phyloP scores from a whole-genome alignment of 139 green algal species.

The Picocystis salinarum region DNA sequence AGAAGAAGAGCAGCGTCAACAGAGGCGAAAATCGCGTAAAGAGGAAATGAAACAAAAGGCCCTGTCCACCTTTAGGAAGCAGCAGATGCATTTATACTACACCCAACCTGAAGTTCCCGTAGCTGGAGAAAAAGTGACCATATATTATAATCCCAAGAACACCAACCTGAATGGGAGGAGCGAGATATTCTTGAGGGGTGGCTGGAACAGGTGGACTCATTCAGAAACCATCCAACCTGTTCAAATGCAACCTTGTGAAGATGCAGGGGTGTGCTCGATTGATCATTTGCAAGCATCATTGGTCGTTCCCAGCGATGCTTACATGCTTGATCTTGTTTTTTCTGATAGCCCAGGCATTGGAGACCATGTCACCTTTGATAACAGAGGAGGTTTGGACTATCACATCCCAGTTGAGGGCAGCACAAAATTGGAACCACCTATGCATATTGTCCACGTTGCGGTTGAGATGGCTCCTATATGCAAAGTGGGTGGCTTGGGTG shows the following conservation, averaged over 20 bases:
- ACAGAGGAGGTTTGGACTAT: conserved; percentile 83
- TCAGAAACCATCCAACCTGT: neutral
- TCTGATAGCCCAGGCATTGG: conserved; percentile 34
- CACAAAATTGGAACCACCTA: conserved; percentile 17
- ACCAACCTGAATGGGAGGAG: conserved; percentile 55
- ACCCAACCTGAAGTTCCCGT: conserved; percentile 22
- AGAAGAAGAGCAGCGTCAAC: too few species aligned
- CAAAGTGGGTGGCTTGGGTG: conserved; percentile 88
- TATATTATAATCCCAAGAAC: conserved; percentile 86
- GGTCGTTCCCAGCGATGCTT: conserved; percentile 53
- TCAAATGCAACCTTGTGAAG: neutral
- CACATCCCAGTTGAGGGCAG: conserved; percentile 56
- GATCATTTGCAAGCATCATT: neutral
- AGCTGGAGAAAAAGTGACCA: conserved; percentile 25
- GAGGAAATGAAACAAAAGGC: too few species aligned
- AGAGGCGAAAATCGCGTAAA: too few species aligned
- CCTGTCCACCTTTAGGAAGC: too few species aligned
- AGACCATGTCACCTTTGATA: conserved; percentile 49
- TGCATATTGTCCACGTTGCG: conserved; percentile 77
- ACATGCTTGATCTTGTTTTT: conserved; percentile 77
- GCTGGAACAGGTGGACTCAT: conserved; percentile 60
- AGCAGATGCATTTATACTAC: conserved; percentile 22
- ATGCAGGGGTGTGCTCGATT: neutral
- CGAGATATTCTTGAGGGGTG: conserved; percentile 52
- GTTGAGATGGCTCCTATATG: conserved; percentile 97